Evolutionary conservation across 352 stramenopile species (phyloP).

Genomic region (Phytophthora fragariaefolia): DNA sequence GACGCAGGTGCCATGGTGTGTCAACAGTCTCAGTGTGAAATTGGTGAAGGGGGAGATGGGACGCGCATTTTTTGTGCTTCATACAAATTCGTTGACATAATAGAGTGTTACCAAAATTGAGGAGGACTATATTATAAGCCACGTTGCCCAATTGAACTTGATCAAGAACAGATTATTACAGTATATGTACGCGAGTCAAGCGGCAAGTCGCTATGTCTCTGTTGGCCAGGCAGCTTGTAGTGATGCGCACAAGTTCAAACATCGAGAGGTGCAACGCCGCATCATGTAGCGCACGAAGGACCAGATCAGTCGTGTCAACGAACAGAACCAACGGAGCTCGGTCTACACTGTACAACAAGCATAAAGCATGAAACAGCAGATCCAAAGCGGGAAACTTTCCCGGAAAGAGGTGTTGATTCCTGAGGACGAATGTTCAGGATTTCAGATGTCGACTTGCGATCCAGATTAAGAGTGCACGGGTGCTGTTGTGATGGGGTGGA

Average conservation of each 20-base stretch:
- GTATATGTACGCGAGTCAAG: no score
- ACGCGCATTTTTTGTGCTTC: constrained; percentile 11
- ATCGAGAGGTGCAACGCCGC: constrained; percentile 50
- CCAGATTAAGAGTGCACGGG: constrained; percentile 37
- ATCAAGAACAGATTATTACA: no score
- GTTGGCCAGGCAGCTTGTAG: constrained; percentile 15
- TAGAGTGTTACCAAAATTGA: no score
- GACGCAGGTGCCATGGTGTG: constrained; percentile 17
- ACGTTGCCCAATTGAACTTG: no score
- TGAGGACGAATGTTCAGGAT: constrained; percentile 38
- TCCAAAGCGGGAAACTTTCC: no score
- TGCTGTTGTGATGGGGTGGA: constrained; percentile 46
- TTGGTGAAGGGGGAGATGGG: constrained; percentile 25
- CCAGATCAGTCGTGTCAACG: constrained; percentile 40
- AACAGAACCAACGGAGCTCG: constrained; percentile 28
- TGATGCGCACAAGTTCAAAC: constrained; percentile 46
- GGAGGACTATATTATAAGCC: no score
- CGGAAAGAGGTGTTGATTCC: no score
- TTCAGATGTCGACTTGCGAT: constrained; percentile 27
- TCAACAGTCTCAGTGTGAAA: constrained; percentile 22
- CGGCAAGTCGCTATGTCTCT: constrained; percentile 15
- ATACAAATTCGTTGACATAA: neutral
- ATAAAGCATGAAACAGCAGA: constrained; percentile 25
- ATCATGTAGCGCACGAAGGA: constrained; percentile 59
- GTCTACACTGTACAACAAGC: constrained; percentile 37